Conservation (phyloP, 495 filamentous ascomycete species). For the Bombardia bombarda region DNA sequence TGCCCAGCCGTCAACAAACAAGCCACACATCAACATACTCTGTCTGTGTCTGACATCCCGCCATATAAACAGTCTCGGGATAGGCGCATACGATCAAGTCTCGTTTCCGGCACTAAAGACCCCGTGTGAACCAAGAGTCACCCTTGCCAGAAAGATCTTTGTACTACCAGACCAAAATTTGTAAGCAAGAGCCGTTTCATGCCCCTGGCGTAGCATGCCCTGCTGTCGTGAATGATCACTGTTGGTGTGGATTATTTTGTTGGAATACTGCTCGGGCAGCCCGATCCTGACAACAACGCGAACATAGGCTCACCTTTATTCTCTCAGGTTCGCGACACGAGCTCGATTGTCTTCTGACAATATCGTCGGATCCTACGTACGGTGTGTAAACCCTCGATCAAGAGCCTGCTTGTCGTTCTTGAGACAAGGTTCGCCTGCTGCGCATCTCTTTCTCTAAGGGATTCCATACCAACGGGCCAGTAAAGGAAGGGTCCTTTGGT, state of each 20-base stretch:
- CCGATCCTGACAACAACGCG: no score
- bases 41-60: conserved; percentile 24
- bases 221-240: neutral
- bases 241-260: neutral
- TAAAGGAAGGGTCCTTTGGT: no score
- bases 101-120: conserved; percentile 15
- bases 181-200: conserved; percentile 5
- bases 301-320: no score
- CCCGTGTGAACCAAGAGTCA: conserved; percentile 12
- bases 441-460: no score
- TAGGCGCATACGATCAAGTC: conserved; percentile 39
- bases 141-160: conserved; percentile 6
- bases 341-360: no score
- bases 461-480: no score
- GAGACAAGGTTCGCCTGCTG: no score
- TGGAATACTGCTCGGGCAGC: neutral
- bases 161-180: conserved; percentile 5
- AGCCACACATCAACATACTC: conserved; percentile 27
- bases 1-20: no score
- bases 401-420: no score
- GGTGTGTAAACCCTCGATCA: no score
- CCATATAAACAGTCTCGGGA: conserved; percentile 44
- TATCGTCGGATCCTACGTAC: no score
- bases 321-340: no score
- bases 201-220: neutral